A percentile compares a stretch with the other conserved stretches of the same genome.
Conservation (phyloP, 2,329 filamentous ascomycete species). For the Thielaviopsis punctulata region DNA sequence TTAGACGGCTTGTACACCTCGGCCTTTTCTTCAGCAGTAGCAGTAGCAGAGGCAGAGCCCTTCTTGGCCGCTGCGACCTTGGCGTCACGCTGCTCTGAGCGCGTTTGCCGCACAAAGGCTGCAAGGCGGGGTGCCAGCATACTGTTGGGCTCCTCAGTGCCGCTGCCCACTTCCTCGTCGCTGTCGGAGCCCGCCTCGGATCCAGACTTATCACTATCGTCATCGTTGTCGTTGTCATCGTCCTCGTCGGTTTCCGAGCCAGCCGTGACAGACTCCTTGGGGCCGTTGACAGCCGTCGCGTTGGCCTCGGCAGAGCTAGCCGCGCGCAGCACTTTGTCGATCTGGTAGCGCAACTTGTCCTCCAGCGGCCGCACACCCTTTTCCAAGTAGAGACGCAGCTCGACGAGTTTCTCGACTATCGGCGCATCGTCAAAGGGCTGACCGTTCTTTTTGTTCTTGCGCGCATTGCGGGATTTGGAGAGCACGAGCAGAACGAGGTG, state of each 20-base stretch:
- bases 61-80: conserved; percentile 12
- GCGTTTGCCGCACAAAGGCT: conserved; percentile 9
- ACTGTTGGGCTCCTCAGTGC: conserved; percentile 10
- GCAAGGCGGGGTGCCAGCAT: conserved; percentile 8
- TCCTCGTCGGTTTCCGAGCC: conserved; percentile 17
- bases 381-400: conserved; percentile 82
- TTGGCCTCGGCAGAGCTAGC: conserved; percentile 53
- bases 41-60: conserved; percentile 13
- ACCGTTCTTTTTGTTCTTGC: conserved; percentile 11
- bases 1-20: conserved; percentile 80
- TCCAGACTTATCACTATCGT: conserved; percentile 21
- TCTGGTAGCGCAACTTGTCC: conserved; percentile 80
- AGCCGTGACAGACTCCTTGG: conserved; percentile 6
- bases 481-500: conserved; percentile 81
- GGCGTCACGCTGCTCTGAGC: conserved; percentile 10
- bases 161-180: conserved; percentile 18
- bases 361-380: conserved; percentile 83
- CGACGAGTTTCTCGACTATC: conserved; percentile 72
- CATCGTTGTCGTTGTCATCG: conserved; percentile 19
- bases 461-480: conserved; percentile 51
- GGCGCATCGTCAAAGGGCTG: conserved; percentile 16
- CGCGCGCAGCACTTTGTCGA: conserved; percentile 82
- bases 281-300: conserved; percentile 2
- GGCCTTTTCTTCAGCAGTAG: conserved; percentile 21
- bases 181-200: conserved; percentile 20